A percentile compares a stretch with the other conserved stretches of the same genome.
Conservation (phyloP, 108 stramenopile species). For the Mayamaea pseudoterrestris region DNA sequence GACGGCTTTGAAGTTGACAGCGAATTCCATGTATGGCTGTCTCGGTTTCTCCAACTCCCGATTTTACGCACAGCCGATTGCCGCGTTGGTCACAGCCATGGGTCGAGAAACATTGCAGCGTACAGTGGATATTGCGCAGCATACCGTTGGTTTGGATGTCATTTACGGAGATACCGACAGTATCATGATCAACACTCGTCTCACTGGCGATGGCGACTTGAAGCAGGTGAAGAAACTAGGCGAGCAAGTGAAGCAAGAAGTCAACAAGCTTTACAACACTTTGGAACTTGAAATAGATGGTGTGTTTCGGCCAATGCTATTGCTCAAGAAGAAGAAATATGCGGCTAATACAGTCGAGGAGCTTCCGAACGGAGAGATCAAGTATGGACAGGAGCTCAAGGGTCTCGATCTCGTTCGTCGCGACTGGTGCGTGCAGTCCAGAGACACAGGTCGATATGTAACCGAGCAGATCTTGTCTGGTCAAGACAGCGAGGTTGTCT, state of each 20-base stretch:
- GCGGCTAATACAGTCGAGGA: constrained; percentile 84
- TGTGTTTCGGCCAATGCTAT: constrained; percentile 90
- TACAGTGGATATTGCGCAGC: constrained; percentile 90
- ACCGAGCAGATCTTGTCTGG: constrained; percentile 91
- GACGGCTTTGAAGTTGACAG: constrained; percentile 95
- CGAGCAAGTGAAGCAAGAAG: constrained; percentile 88
- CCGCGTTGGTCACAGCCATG: constrained; percentile 95
- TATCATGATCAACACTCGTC: constrained; percentile 98
- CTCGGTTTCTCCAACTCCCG: constrained; percentile 93
- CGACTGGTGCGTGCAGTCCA: constrained; percentile 98
- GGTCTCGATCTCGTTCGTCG: constrained; percentile 97
- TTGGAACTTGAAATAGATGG: constrained; percentile 98
- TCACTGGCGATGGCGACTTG: constrained; percentile 62
- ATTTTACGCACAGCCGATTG: constrained; percentile 97
- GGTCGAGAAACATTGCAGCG: constrained; percentile 96
- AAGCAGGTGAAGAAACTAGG: constrained; percentile 64
- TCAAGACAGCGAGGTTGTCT: constrained; percentile 74
- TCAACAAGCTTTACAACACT: constrained; percentile 95
- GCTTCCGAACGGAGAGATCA: constrained; percentile 53
- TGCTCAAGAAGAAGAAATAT: constrained; percentile 99
- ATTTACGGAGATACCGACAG: constrained; percentile 99
- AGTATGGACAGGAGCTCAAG: constrained; percentile 77
- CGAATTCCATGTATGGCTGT: constrained; percentile 99
- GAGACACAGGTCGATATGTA: constrained; percentile 86
- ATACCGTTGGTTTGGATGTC: constrained; percentile 91